Evolutionary conservation across 495 filamentous ascomycete genomes (phyloP).

Genomic region (Margaritispora aquatica): DNA sequence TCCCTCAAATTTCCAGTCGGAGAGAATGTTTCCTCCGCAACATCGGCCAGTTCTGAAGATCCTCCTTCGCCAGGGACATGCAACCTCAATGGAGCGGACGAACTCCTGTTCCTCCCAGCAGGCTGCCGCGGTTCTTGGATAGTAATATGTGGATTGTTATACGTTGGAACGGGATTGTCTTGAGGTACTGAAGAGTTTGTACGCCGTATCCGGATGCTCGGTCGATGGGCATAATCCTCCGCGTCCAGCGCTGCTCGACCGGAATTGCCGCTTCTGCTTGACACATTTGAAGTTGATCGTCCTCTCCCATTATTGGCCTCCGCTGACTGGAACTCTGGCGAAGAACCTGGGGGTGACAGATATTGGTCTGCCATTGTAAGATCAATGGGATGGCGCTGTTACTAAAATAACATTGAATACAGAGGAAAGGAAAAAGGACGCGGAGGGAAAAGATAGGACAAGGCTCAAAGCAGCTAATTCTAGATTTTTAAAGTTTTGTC

Average conservation of each 20-base stretch:
- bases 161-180: not conserved
- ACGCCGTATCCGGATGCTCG: conserved; percentile 4
- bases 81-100: not conserved
- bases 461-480: not conserved
- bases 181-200: not conserved
- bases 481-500: not conserved
- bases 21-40: conserved; percentile 33
- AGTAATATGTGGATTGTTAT: not conserved
- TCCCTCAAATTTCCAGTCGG: conserved; percentile 30
- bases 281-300: not conserved
- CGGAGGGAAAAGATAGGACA: not conserved
- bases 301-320: not conserved
- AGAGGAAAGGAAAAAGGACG: not conserved
- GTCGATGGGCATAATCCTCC: conserved; percentile 1
- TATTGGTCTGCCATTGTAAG: not conserved
- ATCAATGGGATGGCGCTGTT: too few species aligned
- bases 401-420: not conserved
- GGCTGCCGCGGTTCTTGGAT: not conserved
- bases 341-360: not conserved
- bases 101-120: conserved; percentile 1
- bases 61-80: not conserved
- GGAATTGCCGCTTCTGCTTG: not conserved
- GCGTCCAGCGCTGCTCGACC: not conserved
- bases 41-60: conserved; percentile 27
- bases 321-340: not conserved